Evolutionary conservation across 1,139 yeast species (phyloP).

Genomic region (Zygosaccharomyces pseudobailii): DNA sequence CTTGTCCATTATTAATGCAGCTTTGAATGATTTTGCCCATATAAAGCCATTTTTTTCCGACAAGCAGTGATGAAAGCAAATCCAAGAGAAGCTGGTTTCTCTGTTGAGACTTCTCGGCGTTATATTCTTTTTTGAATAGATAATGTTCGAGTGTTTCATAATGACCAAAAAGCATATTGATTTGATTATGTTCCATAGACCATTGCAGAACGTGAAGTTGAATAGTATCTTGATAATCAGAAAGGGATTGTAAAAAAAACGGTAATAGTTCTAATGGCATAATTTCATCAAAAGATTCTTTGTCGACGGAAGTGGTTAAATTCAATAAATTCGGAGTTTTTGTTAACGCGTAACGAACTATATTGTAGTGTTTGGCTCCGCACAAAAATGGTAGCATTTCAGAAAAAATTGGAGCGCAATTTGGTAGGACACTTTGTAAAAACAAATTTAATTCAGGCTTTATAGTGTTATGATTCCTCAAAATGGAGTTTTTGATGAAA

Average conservation of each 20-base stretch:
- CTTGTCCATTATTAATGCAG: slow-evolving; percentile 3
- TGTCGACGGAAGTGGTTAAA: neutral
- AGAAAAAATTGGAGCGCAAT: slow-evolving; percentile 1
- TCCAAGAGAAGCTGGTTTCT: neutral
- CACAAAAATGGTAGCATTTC: slow-evolving; percentile 8
- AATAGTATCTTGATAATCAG: neutral
- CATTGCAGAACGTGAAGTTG: slow-evolving; percentile 7
- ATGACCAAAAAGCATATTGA: slow-evolving; percentile 1
- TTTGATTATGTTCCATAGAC: slow-evolving; percentile 6
- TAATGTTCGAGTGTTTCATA: neutral
- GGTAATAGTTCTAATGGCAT: slow-evolving; percentile 6
- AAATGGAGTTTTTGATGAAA: slow-evolving; percentile 13
- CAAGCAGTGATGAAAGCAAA: slow-evolving; percentile 2
- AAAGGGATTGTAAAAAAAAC: slow-evolving; percentile 1
- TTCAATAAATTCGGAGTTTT: slow-evolving; percentile 7
- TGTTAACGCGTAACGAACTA: slow-evolving; percentile 7
- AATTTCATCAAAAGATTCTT: neutral
- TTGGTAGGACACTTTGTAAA: slow-evolving; percentile 2
- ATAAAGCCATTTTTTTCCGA: slow-evolving; percentile 4
- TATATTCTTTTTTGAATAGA: neutral
- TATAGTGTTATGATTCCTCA: neutral
- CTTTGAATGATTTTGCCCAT: slow-evolving; percentile 4
- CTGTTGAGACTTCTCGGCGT: neutral
- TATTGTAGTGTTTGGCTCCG: neutral
- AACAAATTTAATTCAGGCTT: neutral